phyloP scores from a whole-genome alignment of 163 green algal species.

The Prototheca wickerhamii region DNA sequence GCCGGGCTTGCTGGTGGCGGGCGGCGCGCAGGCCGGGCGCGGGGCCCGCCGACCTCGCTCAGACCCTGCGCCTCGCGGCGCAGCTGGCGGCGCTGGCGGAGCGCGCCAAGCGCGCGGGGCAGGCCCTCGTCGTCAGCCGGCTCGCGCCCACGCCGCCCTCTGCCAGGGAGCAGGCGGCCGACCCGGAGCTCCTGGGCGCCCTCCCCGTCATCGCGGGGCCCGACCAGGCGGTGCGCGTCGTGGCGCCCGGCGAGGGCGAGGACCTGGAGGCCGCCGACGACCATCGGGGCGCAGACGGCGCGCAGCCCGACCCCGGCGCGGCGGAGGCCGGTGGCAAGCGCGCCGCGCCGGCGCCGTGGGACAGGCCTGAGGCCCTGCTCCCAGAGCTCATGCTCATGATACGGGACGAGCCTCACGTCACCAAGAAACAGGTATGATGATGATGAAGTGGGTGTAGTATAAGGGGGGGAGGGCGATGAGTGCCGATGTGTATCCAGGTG shows the following conservation, averaged over 20 bases:
- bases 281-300: not conserved
- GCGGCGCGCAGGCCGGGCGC: not conserved
- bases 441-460: not conserved
- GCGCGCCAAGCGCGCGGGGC: slow-evolving; percentile 5
- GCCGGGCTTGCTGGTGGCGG: not conserved
- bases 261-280: not conserved
- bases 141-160: not conserved
- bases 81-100: slow-evolving; percentile 11
- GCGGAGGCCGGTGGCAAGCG: not conserved
- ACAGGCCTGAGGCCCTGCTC: slow-evolving; percentile 12
- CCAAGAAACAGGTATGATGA: slow-evolving; percentile 8
- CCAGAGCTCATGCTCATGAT: slow-evolving; percentile 8
- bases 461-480: not conserved
- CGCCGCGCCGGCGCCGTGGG: not conserved
- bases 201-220: no score
- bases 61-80: slow-evolving; percentile 5
- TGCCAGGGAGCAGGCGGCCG: not conserved
- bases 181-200: slow-evolving; percentile 1
- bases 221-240: not conserved
- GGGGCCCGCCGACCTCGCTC: not conserved
- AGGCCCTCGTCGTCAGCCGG: slow-evolving; percentile 18
- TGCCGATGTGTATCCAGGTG: not conserved
- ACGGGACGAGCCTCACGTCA: not conserved
- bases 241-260: not conserved
- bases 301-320: not conserved